phyloP scores from a whole-genome alignment of 2,329 filamentous ascomycete species.

The Rachicladosporium sp. region DNA sequence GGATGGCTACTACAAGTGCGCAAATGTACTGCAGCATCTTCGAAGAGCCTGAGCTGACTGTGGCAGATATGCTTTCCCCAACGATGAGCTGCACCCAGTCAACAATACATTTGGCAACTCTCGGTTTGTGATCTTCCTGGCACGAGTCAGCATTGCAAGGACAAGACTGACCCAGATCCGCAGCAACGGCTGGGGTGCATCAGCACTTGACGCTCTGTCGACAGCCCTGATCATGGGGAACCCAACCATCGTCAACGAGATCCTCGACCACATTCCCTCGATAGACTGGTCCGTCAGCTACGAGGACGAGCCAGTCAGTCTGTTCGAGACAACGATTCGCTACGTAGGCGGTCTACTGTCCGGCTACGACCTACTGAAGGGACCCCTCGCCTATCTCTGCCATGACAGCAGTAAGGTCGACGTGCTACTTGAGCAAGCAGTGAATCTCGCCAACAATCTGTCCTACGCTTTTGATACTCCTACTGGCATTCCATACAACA shows the following conservation, averaged over 20 bases:
- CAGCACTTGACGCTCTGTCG: constrained; percentile 65
- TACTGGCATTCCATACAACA: constrained; percentile 62
- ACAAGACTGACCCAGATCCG: constrained; percentile 2
- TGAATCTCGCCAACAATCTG: constrained; percentile 57
- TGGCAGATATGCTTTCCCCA: constrained; percentile 57
- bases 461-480: constrained; percentile 68
- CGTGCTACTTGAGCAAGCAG: constrained; percentile 53
- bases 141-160: constrained; percentile 19
- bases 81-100: constrained; percentile 62
- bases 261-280: constrained; percentile 56
- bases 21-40: background rate
- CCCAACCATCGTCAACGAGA: constrained; percentile 52
- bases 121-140: constrained; percentile 40
- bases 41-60: constrained; percentile 32
- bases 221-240: constrained; percentile 70
- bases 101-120: constrained; percentile 55
- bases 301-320: constrained; percentile 45
- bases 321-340: constrained; percentile 86
- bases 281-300: constrained; percentile 55
- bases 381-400: constrained; percentile 44
- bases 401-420: constrained; percentile 35
- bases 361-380: constrained; percentile 60
- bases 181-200: constrained; percentile 77
- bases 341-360: constrained; percentile 74
- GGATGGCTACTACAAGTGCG: constrained; percentile 37